Conservation (phyloP, 1,139 yeast genomes). For the Nakaseomyces delphensis region DNA sequence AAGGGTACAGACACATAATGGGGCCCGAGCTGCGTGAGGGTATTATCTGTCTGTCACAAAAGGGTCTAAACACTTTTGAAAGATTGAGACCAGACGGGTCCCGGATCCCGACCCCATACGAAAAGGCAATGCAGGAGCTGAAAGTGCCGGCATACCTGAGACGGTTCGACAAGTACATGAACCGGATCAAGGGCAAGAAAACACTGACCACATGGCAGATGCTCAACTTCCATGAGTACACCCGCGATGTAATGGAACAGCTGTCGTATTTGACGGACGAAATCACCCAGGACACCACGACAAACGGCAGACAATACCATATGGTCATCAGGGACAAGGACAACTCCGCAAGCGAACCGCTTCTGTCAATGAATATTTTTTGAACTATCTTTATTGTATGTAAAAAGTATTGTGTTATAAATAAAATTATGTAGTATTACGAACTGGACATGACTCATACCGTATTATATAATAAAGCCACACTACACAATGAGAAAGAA, state of each 20-base stretch:
- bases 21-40: slow-evolving; percentile 1
- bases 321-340: slow-evolving; percentile 1
- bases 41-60: neutral
- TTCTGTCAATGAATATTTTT: neutral
- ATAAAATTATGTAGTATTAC: neutral
- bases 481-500: too few relatives aligned
- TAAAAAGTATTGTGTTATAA: neutral
- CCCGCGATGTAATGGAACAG: slow-evolving; percentile 4
- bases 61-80: neutral
- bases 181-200: neutral
- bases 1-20: slow-evolving; percentile 1
- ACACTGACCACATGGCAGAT: slow-evolving; percentile 3
- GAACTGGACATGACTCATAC: neutral
- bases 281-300: neutral
- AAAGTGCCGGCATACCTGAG: neutral
- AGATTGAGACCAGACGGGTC: neutral
- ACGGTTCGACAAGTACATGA: slow-evolving; percentile 1
- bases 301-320: neutral
- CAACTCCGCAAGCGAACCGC: neutral
- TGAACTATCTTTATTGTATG: neutral
- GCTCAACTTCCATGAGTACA: slow-evolving; percentile 4
- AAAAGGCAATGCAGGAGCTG: neutral
- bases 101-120: neutral
- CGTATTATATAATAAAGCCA: neutral
- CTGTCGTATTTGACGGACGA: neutral